Base-by-base conservation (phyloP, 306 rosid genomes). In the Quercus dentata region DNA sequence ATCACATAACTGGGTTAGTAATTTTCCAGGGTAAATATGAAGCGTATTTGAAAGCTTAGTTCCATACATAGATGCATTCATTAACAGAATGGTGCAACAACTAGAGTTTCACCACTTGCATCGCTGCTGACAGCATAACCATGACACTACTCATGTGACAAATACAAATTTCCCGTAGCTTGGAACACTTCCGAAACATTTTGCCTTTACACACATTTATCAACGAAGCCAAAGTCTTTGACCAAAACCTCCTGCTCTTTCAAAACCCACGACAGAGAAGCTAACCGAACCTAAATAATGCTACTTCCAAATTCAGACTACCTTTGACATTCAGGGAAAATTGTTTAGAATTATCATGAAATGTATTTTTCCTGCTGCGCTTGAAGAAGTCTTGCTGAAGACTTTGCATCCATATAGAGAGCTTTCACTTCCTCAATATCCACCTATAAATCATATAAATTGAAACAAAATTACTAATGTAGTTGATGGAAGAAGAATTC, bases 291-390 rank as follows among this genome's bases (percentile, higher is more conserved):
- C 33, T 18, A 65, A 21, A 17, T 56, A 38, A 38, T 38, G 69
- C 49, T 35, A 67, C 68, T 64, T 23, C 33, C 15, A 69, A 27
- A 27, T 56, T 7, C 71, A 69, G 38, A 28, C 79, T 15, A 44
- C 17, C 46, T 33, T 31, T 19, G 17, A 17, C 62, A 21, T 81
- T 30, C 13, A 19, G 14, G 71, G 35, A 28, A 69, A n/a, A 38
- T 59, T 59, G 55, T 17, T 17, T 6, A 23, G 35, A 44, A 25
- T 27, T 10, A 69, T 85, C 74, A 93, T 17, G 97, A 65, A 74
- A 91, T 94, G 80, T 94, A 94, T 78, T 90, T 92, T 76, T 92
- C 98, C 80, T 94, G 97, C 88, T 92, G 98, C 84, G 90, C 97
- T 83, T 94, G 97, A 63, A 94, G 96, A 79, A 94, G 88, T 85